Percentiles rank a stretch among this genome's conserved stretches.
phyloP scores from a whole-genome alignment of 306 rosid genomes.

The Pachyrhizus erosus region DNA sequence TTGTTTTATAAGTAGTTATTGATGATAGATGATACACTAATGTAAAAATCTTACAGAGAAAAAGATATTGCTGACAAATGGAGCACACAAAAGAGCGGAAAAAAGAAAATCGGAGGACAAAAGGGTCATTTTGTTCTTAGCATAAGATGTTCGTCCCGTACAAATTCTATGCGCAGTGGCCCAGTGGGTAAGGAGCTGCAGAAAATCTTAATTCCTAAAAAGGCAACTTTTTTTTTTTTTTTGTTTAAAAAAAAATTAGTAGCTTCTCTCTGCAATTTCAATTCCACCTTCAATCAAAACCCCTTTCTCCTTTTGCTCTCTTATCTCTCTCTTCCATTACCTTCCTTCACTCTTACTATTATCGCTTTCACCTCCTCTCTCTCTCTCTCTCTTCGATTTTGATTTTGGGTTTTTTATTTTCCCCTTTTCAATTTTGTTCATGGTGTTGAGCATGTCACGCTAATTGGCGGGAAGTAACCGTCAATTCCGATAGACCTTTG shows the following conservation, averaged over 20 bases:
- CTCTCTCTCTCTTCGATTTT: constrained; percentile 20
- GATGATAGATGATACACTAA: no score
- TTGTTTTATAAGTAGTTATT: no score
- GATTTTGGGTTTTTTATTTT: not conserved
- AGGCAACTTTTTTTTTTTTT: not conserved
- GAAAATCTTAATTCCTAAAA: constrained; percentile 37
- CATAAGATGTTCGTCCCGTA: not conserved
- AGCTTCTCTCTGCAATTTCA: constrained; percentile 28
- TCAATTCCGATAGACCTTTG: constrained; percentile 44
- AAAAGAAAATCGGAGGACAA: not conserved
- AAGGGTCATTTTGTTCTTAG: not conserved
- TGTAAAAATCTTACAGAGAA: no score
- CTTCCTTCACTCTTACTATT: constrained; percentile 34
- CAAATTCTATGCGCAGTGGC: constrained; percentile 28
- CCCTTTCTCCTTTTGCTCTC: constrained; percentile 41
- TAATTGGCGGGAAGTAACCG: constrained; percentile 81
- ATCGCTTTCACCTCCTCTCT: constrained; percentile 37
- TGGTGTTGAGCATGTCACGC: constrained; percentile 36
- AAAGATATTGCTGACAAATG: not conserved
- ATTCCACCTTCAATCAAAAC: constrained; percentile 47
- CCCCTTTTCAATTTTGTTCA: not conserved
- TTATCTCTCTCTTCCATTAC: constrained; percentile 29
- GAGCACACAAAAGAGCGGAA: not conserved
- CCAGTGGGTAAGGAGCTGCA: constrained; percentile 26
- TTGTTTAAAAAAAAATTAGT: not conserved